Conservation (phyloP, 805 yeast species). For the Yarrowia sp. region DNA sequence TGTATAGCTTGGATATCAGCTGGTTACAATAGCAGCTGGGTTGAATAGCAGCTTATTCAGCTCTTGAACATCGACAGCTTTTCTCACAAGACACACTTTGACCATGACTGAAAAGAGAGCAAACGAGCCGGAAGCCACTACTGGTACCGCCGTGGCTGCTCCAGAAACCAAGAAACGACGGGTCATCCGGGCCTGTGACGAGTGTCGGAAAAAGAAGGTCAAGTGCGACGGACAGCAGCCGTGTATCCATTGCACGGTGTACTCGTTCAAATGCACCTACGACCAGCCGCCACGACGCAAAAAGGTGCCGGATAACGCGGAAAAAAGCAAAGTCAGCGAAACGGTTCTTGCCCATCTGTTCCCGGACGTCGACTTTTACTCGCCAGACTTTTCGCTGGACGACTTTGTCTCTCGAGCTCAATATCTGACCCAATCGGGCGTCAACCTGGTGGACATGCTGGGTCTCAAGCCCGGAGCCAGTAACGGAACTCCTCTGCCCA, state of each 20-base stretch:
- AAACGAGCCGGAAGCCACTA: background rate
- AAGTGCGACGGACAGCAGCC: conserved; percentile 83
- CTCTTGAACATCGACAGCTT: too few relatives aligned
- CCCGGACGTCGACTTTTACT: conserved; percentile 54
- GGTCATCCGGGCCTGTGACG: conserved; percentile 86
- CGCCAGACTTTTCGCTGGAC: conserved; percentile 47
- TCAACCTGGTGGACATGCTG: conserved; percentile 8
- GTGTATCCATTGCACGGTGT: conserved; percentile 84
- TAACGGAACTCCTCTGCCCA: conserved; percentile 5
- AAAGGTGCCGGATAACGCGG: conserved; percentile 47
- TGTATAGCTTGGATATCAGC: too few relatives aligned
- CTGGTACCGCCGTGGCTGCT: background rate
- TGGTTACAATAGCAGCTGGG: too few relatives aligned
- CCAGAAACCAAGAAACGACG: conserved; percentile 49
- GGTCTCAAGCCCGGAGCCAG: conserved; percentile 27
- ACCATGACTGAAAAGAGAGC: conserved; percentile 26
- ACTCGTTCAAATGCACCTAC: conserved; percentile 83
- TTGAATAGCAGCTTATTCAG: too few relatives aligned
- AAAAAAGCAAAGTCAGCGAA: conserved; percentile 51
- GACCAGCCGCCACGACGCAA: conserved; percentile 65
- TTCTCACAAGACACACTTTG: too few relatives aligned
- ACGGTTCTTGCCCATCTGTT: conserved; percentile 50
- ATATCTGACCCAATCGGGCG: conserved; percentile 44
- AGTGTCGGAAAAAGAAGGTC: conserved; percentile 41
- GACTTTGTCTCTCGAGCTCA: conserved; percentile 41